A percentile compares a stretch with the other conserved stretches of the same genome.
Conservation (phyloP, 1,284 basidiomycete species). For the Neonothopanus nambi region DNA sequence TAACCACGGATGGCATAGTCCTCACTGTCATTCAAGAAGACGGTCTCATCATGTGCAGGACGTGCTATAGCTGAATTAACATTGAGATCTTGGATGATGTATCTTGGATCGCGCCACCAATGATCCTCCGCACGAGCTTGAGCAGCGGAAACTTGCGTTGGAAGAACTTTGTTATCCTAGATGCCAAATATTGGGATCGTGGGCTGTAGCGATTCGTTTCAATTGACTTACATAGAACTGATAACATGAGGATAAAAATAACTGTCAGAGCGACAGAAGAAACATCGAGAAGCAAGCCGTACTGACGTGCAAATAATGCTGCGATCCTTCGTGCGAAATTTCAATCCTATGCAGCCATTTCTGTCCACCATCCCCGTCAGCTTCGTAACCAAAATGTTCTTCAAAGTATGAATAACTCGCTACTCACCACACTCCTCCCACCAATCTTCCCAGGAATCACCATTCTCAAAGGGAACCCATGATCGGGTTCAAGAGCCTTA, state of each 20-base stretch:
- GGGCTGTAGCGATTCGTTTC: too few species aligned
- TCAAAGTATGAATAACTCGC: constrained; percentile 17
- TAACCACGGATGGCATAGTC: constrained; percentile 53
- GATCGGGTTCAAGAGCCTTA: constrained; percentile 56
- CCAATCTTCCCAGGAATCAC: constrained; percentile 70
- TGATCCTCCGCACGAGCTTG: constrained; percentile 54
- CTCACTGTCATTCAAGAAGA: constrained; percentile 17
- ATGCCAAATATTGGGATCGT: constrained; percentile 17
- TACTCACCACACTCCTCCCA: constrained; percentile 45
- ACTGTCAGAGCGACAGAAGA: too few species aligned
- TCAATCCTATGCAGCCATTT: constrained; percentile 67
- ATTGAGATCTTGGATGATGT: constrained; percentile 34
- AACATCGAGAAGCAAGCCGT: not conserved
- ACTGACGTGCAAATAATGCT: constrained; percentile 44
- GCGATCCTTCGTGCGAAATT: constrained; percentile 51
- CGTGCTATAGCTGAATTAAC: constrained; percentile 44
- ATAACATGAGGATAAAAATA: too few species aligned
- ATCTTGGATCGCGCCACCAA: constrained; percentile 63
- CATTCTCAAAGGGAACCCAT: constrained; percentile 64
- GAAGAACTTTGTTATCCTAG: constrained; percentile 66
- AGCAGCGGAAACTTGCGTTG: constrained; percentile 55
- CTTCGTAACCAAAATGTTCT: not conserved
- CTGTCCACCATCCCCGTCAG: not conserved
- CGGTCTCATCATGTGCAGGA: constrained; percentile 57
- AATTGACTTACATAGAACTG: constrained; percentile 36